Evolutionary conservation across 1,284 basidiomycete genomes (phyloP), one percentile per base, ranked within the genome.

Genomic region (Tylopilus sp.): DNA sequence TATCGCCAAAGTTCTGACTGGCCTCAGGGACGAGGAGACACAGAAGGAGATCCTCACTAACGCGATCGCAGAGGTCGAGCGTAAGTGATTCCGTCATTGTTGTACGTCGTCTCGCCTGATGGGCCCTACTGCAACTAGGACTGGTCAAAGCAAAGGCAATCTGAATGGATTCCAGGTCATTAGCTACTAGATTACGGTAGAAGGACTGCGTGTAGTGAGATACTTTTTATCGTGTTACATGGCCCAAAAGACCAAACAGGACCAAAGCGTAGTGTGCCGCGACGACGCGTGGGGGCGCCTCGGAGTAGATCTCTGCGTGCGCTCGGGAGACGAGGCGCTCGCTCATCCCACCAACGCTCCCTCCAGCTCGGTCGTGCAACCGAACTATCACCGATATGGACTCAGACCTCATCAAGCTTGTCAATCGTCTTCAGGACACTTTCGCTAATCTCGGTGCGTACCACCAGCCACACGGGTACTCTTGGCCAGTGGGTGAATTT

Each of bases 341-440:
- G 7, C 13, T 49, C 42, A 44, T 51, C 51, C 41, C 39, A 23
- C 39, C 59, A 44, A 4, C 55, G 29, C 41, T 34, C 12, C 48
- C 39, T 10, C 37, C 29, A 46, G 23, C n/a, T 40, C 21, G 9
- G 46, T 43, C 28, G 18, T 37, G 21, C 23, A 47, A 35, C 33
- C 19, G 8, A 34, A 53, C 45, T 42, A 49, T 67, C 67, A 34
- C 11, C 52, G 78, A 58, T 56, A 92, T 95, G 92, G 92, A 96
- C 71, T 82, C 86, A 45, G 94, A 97, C 70, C 83, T 98, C 59
- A 99, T 98, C 62, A 86, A 88, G 60, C 82, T 97, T 21, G 96
- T 98, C 46, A 98, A 98, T 75, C 89, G 88, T 74, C 86, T 99
- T 41, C 96, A 98, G 72, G 88, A 90, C 60, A 90, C 87, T 47